Evolutionary conservation across 2,329 filamentous ascomycete genomes (phyloP).

Genomic region (Calonectria fujianensis): DNA sequence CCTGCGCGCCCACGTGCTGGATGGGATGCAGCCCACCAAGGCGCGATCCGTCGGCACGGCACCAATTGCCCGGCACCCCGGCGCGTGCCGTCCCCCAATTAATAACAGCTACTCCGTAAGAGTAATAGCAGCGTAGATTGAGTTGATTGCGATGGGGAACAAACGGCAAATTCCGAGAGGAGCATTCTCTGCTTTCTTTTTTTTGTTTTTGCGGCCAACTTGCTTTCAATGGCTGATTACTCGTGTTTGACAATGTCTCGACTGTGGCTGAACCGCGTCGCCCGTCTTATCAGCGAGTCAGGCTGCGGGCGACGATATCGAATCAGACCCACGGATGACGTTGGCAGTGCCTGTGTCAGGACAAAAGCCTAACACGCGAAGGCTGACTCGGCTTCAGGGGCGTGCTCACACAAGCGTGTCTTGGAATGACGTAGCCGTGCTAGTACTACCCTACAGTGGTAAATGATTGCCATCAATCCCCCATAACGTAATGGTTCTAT

Average conservation of each 20-base stretch:
- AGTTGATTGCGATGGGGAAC: neutral
- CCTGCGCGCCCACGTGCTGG: neutral
- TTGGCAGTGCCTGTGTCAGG: neutral
- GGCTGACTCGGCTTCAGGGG: neutral
- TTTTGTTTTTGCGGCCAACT: neutral
- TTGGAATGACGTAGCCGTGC: neutral
- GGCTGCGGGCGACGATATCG: neutral
- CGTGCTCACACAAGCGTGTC: neutral
- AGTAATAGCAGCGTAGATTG: neutral
- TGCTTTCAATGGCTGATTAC: neutral
- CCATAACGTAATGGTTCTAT: neutral
- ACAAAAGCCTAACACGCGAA: neutral
- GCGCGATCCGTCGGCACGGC: neutral
- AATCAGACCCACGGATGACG: neutral
- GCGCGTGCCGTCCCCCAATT: neutral
- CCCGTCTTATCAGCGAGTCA: neutral
- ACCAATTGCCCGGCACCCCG: neutral
- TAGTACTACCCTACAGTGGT: neutral
- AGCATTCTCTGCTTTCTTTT: neutral
- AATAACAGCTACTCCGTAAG: neutral
- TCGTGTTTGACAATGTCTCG: neutral
- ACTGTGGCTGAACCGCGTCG: neutral
- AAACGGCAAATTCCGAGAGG: neutral
- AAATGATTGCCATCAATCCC: too few species aligned
- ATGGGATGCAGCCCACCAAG: conserved; percentile 3